A percentile compares a stretch with the other conserved stretches of the same genome.
Evolutionary conservation across 2,329 filamentous ascomycete genomes (phyloP).

Genomic region (Dothiorella sarmentorum): DNA sequence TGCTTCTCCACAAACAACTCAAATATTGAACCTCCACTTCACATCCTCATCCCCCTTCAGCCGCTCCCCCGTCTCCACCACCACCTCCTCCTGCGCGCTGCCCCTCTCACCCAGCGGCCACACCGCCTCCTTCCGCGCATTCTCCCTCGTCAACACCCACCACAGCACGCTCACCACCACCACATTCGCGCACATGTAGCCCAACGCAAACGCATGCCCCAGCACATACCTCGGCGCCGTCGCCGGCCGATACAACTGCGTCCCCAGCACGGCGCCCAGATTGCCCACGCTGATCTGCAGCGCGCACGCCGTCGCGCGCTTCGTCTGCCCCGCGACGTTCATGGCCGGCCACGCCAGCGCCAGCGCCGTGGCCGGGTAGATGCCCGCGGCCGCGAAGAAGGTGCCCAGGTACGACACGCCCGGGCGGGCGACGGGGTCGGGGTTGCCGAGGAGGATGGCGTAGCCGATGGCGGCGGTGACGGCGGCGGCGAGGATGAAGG

Average conservation of each 20-base stretch:
- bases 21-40: conserved; percentile 35
- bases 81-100: conserved; percentile 26
- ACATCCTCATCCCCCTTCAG: conserved; percentile 33
- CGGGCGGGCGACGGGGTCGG: conserved; percentile 27
- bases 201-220: conserved; percentile 30
- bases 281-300: conserved; percentile 52
- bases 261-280: conserved; percentile 39
- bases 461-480: conserved; percentile 36
- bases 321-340: conserved; percentile 53
- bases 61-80: conserved; percentile 33
- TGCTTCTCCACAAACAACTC: too few species aligned
- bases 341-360: conserved; percentile 51
- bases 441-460: conserved; percentile 37
- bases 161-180: conserved; percentile 31
- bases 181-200: conserved; percentile 32
- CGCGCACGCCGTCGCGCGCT: conserved; percentile 48
- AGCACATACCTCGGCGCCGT: conserved; percentile 35
- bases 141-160: conserved; percentile 32
- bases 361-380: conserved; percentile 39
- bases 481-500: conserved; percentile 35
- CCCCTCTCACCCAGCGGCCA: conserved; percentile 23
- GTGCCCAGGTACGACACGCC: conserved; percentile 38
- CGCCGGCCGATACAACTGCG: conserved; percentile 36
- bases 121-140: conserved; percentile 29
- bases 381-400: conserved; percentile 38